Conservation (phyloP, 139 green algal genomes). For the Coelastrella sp. region DNA sequence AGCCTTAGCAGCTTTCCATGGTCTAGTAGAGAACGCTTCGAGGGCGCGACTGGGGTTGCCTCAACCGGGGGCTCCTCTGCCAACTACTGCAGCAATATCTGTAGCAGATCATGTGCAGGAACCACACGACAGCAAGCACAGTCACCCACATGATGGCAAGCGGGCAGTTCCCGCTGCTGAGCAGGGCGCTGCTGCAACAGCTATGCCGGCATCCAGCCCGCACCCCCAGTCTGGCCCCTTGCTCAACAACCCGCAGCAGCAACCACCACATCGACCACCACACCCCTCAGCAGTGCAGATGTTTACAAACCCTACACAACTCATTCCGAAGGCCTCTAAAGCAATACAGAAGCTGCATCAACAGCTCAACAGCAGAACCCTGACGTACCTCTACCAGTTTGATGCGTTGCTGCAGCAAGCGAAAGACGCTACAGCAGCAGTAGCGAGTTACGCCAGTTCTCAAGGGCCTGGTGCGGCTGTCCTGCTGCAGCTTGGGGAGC, state of each 20-base stretch:
- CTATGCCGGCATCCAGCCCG: background rate
- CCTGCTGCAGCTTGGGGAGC: background rate
- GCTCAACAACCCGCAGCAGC: too few species aligned
- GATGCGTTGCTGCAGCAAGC: slow-evolving; percentile 3
- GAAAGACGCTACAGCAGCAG: background rate
- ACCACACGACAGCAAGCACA: too few species aligned
- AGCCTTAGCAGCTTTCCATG: slow-evolving; percentile 17
- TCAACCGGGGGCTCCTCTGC: background rate
- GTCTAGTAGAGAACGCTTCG: background rate
- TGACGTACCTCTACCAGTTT: slow-evolving; percentile 40
- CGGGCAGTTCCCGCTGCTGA: too few species aligned
- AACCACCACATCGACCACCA: background rate
- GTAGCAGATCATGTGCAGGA: background rate
- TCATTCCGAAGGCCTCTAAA: background rate
- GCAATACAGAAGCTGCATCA: background rate
- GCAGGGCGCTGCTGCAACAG: too few species aligned
- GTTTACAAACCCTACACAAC: background rate
- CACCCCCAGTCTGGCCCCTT: too few species aligned
- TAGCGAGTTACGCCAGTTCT: background rate
- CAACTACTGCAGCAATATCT: background rate
- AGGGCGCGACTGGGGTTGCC: background rate
- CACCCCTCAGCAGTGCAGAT: background rate
- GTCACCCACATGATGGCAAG: too few species aligned
- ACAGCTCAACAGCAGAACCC: background rate
- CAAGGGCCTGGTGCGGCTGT: background rate